phyloP scores from a whole-genome alignment of 2,329 filamentous ascomycete species.

The Fusarium siculi region DNA sequence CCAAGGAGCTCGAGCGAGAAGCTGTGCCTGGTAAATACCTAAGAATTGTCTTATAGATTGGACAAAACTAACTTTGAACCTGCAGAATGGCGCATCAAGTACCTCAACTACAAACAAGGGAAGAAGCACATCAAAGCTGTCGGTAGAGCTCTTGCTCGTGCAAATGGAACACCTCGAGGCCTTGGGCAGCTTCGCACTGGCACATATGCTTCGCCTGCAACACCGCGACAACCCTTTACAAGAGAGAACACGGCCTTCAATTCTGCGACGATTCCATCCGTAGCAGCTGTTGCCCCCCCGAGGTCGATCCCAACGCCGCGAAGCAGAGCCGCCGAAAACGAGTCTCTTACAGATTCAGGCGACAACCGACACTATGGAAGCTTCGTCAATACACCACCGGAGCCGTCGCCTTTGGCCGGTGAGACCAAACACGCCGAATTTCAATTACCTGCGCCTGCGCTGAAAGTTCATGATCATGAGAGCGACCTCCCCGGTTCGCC shows the following conservation, averaged over 20 bases:
- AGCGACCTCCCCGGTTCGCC: slow-evolving; percentile 38
- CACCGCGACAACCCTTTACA: slow-evolving; percentile 31
- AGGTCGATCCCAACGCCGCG: slow-evolving; percentile 36
- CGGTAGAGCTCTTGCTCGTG: slow-evolving; percentile 73
- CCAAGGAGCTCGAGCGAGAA: slow-evolving; percentile 85
- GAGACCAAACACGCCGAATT: slow-evolving; percentile 51
- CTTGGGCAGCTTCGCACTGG: slow-evolving; percentile 48
- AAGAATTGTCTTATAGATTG: not conserved
- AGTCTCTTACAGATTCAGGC: slow-evolving; percentile 53
- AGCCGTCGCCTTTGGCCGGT: slow-evolving; percentile 39
- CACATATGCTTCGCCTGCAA: slow-evolving; percentile 40
- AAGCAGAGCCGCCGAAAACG: slow-evolving; percentile 49
- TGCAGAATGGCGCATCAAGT: slow-evolving; percentile 89
- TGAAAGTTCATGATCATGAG: slow-evolving; percentile 51
- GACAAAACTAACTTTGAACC: slow-evolving; percentile 14
- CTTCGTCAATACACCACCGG: slow-evolving; percentile 57
- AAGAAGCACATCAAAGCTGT: slow-evolving; percentile 95
- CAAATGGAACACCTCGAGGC: slow-evolving; percentile 62
- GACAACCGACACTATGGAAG: slow-evolving; percentile 63
- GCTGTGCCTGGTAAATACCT: slow-evolving; percentile 76
- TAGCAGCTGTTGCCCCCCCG: slow-evolving; percentile 16
- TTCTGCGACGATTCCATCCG: slow-evolving; percentile 13
- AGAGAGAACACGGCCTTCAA: slow-evolving; percentile 16
- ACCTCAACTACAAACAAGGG: slow-evolving; percentile 93
- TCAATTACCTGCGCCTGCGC: slow-evolving; percentile 65